A percentile compares a stretch with the other conserved stretches of the same genome.
Conservation (phyloP, 148 eudicot genomes). For the Amaranthus hypochondriacus region DNA sequence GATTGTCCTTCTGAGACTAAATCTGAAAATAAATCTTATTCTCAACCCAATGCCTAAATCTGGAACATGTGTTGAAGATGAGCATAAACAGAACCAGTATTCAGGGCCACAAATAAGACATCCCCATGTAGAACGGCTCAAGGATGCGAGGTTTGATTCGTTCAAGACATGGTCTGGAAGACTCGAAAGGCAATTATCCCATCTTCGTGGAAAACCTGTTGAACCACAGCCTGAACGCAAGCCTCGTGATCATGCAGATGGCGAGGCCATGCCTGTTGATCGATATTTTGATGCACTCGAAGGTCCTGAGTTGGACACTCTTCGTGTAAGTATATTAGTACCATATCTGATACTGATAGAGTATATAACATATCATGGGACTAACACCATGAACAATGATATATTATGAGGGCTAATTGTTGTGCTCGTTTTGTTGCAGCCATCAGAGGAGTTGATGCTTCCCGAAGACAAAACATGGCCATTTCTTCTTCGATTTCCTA, state of each 20-base stretch:
- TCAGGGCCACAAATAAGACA: constrained; percentile 26
- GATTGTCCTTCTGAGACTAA: neutral
- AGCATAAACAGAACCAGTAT: constrained; percentile 17
- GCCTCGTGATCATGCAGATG: constrained; percentile 23
- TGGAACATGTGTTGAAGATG: constrained; percentile 24
- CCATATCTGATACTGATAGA: too few species aligned
- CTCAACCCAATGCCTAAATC: constrained; percentile 64
- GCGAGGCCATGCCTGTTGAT: constrained; percentile 54
- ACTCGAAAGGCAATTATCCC: constrained; percentile 65
- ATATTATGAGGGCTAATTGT: neutral
- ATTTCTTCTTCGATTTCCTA: constrained; percentile 74
- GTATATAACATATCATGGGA: too few species aligned
- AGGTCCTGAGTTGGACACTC: constrained; percentile 85
- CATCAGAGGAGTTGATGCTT: constrained; percentile 70
- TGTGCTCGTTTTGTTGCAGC: constrained; percentile 33
- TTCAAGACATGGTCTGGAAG: constrained; percentile 87
- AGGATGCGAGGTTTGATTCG: constrained; percentile 64
- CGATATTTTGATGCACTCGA: constrained; percentile 84
- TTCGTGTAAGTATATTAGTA: constrained; percentile 44
- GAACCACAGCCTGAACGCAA: constrained; percentile 33
- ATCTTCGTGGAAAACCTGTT: constrained; percentile 45
- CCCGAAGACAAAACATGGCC: constrained; percentile 92
- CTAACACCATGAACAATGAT: too few species aligned
- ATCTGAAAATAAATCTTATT: constrained; percentile 32
- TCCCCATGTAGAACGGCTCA: constrained; percentile 30